phyloP scores from a whole-genome alignment of 2,329 filamentous ascomycete genomes.

The Pseudogymnoascus sp. region DNA sequence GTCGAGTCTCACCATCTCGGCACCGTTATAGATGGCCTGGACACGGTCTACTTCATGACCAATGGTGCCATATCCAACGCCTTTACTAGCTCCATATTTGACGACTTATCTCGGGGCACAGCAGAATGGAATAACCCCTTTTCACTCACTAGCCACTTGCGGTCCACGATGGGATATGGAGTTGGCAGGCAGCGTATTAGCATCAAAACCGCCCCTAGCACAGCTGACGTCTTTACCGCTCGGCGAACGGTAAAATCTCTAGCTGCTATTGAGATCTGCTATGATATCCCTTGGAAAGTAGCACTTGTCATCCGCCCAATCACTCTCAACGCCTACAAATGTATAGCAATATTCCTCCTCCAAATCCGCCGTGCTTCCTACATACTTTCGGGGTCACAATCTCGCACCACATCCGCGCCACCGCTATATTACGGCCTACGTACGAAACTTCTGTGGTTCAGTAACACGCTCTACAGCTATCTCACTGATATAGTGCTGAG shows the following conservation, averaged over 20 bases:
- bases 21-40: conserved; percentile 57
- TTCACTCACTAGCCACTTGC: conserved; percentile 68
- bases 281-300: conserved; percentile 59
- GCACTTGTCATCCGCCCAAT: conserved; percentile 66
- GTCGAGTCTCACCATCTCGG: conserved; percentile 63
- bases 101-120: conserved; percentile 58
- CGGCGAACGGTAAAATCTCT: conserved; percentile 56
- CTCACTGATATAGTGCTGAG: conserved; percentile 65
- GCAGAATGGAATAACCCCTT: conserved; percentile 73
- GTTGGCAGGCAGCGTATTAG: conserved; percentile 57
- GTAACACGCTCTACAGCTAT: conserved; percentile 67
- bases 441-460: conserved; percentile 70
- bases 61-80: conserved; percentile 61
- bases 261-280: conserved; percentile 57
- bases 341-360: conserved; percentile 66
- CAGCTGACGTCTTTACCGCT: conserved; percentile 38
- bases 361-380: conserved; percentile 68
- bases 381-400: conserved; percentile 51
- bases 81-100: conserved; percentile 65
- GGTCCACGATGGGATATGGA: conserved; percentile 56
- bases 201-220: conserved; percentile 42
- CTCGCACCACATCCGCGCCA: conserved; percentile 37
- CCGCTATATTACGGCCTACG: conserved; percentile 54
- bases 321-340: conserved; percentile 60
- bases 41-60: conserved; percentile 67